phyloP scores from a whole-genome alignment of 2,329 filamentous ascomycete genomes.

The Fusarium concolor region DNA sequence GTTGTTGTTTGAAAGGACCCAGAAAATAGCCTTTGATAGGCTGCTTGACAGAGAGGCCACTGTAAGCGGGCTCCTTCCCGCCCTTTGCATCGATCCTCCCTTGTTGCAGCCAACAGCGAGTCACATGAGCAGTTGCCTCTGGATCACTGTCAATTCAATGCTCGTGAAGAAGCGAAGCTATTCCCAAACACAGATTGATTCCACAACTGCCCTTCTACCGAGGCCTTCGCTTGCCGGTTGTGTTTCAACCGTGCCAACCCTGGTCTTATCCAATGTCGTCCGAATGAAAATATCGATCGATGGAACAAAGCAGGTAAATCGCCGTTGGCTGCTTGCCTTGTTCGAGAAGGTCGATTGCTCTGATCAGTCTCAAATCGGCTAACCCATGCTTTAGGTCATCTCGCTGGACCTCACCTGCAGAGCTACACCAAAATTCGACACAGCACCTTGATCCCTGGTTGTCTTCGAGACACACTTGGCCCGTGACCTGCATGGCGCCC shows the following conservation, averaged over 20 bases:
- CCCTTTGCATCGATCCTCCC: not conserved
- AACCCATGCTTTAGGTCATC: not conserved
- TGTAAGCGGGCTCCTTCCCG: constrained; percentile 6
- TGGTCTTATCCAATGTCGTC: constrained; percentile 2
- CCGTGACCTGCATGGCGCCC: constrained; percentile 35
- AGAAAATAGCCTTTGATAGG: constrained; percentile 7
- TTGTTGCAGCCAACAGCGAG: not conserved
- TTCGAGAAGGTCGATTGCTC: constrained; percentile 33
- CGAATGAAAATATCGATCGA: constrained; percentile 3
- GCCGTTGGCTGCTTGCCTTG: constrained; percentile 18
- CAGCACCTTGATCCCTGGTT: constrained; percentile 33
- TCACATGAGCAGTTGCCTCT: not conserved
- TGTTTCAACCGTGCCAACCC: constrained; percentile 33
- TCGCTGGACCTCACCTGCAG: constrained; percentile 9
- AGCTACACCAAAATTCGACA: constrained; percentile 46
- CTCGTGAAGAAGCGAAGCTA: constrained; percentile 13
- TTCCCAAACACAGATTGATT: constrained; percentile 12
- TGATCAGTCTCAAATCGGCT: constrained; percentile 21
- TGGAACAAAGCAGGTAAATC: constrained; percentile 15
- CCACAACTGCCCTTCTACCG: constrained; percentile 1
- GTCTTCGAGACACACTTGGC: constrained; percentile 40
- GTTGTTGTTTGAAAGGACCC: not conserved
- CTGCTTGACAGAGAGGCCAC: not conserved
- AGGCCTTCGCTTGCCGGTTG: constrained; percentile 7
- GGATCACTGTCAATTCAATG: constrained; percentile 4